Base-by-base conservation (phyloP, 805 yeast species). In the Candida parachauliodes region DNA sequence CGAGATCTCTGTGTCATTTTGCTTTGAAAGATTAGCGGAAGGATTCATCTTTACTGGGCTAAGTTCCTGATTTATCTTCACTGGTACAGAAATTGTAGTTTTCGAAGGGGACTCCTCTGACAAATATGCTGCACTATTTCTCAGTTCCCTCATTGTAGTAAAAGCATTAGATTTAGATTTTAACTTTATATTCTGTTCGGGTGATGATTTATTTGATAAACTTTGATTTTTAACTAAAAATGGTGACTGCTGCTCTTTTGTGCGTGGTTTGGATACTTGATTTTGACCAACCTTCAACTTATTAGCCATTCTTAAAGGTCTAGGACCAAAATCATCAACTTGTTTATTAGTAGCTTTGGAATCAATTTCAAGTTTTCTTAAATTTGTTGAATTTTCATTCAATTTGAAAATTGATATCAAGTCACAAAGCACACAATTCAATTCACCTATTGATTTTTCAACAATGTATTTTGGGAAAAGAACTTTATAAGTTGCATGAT, bases 391-490 rank as follows among this genome's bases (percentile, higher is more conserved):
- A 21, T 38, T 37, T 20, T 39, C 44, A 21, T 53, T 61, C 34
- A 77, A 57, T 47, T 76, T 85, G 19, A 74, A 72, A 2, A 68
- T 70, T 2, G 79, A 64, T 14, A 83, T 51, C 38, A 81, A 68
- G 45, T 81, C 84, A 51, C 84, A 81, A 17, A 82, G 62, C 2
- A 81, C 62, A 52, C 80, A 81, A 6, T 81, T 71, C 24, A 88
- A 63, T 51, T 88, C 96, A 30, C 84, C 74, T 8, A 86, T 62
- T 0, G 97, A 81, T 16, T 88, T 75, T 58, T 87, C 83, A 14
- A 88, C 72, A 2, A 88, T 73, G 15, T 83, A 62, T 37, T 71
- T 73, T 0, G 96, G 96, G 39, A 87, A 60, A n/a, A 42, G 28
- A n/a, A 72, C 69, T 3, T 74, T 65, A 48, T 83, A 81, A 8